Base-by-base conservation (phyloP, 2,329 filamentous ascomycete genomes). In the Pseudocercospora fijiensis region DNA sequence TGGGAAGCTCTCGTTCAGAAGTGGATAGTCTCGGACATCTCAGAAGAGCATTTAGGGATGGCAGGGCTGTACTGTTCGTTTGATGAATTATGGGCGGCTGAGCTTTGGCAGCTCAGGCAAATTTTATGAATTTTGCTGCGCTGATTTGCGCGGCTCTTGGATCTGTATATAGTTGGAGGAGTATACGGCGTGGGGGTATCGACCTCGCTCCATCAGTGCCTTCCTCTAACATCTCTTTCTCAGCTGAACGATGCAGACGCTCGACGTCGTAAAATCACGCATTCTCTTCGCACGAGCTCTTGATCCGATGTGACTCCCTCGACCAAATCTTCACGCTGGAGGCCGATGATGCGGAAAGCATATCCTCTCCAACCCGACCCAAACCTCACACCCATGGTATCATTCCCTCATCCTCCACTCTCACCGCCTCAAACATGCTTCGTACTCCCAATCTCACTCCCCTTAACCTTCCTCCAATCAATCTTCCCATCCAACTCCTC, bases 381-480 rank as follows among this genome's bases (percentile, higher is more conserved):
- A 30, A 9, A 5, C 28, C 28, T 30, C 8, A 10, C 11, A 6
- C 28, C 2, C 10, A 37, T 37, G 13, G 9, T 30, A 16, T 30
- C 30, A 28, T 28, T 24, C 13, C 47, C 43, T 26, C 26, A 24
- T 27, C 57, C n/a, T 8, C 2, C 6, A n/a, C 30, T 16, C 18
- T 49, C 16, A 27, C 11, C 11, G 27, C 22, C 45, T 69, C 63
- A 69, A n/a, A 68, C 63, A 65, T 69, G 67, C 78, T 95, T 97
- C 72, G 92, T 93, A 59, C 87, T 88, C 63, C 91, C 91, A 72
- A 98, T 90, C 28, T 90, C 87, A 64, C 88, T 87, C 4, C 94
- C 94, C 75, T 90, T 89, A 43, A 99, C 95, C 77, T 96, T 88
- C 20, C 85, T 84, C 95, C 95, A 99, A 79, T 97, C 89, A 75